phyloP scores from a whole-genome alignment of 2,329 filamentous ascomycete species.

The Teratosphaeria destructans region DNA sequence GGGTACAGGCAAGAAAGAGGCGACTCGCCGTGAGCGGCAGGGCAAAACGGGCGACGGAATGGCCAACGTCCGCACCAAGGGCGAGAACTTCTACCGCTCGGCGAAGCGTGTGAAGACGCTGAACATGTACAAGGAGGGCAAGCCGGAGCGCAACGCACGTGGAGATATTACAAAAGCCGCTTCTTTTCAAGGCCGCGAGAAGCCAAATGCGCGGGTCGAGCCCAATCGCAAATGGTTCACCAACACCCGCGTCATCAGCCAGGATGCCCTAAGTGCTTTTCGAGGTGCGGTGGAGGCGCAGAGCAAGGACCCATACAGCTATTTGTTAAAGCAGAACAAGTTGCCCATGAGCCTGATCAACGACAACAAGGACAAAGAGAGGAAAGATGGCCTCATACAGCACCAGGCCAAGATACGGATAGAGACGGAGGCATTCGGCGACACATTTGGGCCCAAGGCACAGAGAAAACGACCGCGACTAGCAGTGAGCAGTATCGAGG shows the following conservation, averaged over 20 bases:
- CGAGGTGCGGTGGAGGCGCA: conserved; percentile 86
- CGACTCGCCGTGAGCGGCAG: conserved; percentile 69
- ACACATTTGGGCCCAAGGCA: conserved; percentile 87
- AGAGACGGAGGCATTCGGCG: conserved; percentile 72
- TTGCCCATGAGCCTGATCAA: conserved; percentile 89
- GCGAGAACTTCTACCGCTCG: conserved; percentile 89
- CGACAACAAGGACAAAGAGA: conserved; percentile 54
- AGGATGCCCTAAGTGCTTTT: conserved; percentile 78
- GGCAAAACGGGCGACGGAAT: conserved; percentile 79
- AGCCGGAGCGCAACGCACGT: conserved; percentile 66
- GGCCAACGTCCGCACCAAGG: conserved; percentile 84
- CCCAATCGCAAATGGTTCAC: conserved; percentile 97
- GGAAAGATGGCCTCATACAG: conserved; percentile 73
- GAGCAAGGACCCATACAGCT: conserved; percentile 80
- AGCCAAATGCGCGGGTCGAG: conserved; percentile 77
- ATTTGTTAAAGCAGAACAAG: conserved; percentile 95
- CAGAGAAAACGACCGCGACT: conserved; percentile 90
- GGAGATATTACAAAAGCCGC: conserved; percentile 81
- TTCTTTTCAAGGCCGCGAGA: conserved; percentile 70
- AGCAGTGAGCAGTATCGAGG: conserved; percentile 67
- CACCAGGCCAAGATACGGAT: conserved; percentile 91
- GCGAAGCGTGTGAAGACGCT: conserved; percentile 78
- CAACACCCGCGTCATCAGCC: conserved; percentile 82
- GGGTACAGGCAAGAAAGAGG: conserved; percentile 90
- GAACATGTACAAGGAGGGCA: conserved; percentile 85